phyloP scores from a whole-genome alignment of 805 yeast genomes.

The Brettanomyces custersianus region DNA sequence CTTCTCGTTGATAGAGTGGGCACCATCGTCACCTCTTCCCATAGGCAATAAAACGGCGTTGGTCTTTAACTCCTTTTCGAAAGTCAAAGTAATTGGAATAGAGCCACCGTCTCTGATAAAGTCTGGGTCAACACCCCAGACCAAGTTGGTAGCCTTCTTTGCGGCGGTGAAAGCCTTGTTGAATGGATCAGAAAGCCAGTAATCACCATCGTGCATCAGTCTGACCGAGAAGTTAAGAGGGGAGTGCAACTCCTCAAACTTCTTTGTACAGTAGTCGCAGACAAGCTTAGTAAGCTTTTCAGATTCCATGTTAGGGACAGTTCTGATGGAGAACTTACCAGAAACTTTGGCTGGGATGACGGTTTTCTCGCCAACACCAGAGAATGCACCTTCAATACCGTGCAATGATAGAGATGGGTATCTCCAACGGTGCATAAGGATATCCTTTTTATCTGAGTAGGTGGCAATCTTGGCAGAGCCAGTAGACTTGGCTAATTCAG shows the following conservation, averaged over 20 bases:
- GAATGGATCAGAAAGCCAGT: conserved; percentile 94
- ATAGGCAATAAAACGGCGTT: conserved; percentile 86
- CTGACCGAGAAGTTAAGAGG: conserved; percentile 68
- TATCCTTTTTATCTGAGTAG: conserved; percentile 68
- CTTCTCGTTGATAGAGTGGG: conserved; percentile 96
- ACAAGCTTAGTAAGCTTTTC: conserved; percentile 72
- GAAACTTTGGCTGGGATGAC: conserved; percentile 91
- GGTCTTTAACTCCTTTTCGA: conserved; percentile 79
- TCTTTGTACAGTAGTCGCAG: conserved; percentile 54
- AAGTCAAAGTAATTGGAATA: conserved; percentile 91
- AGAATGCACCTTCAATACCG: conserved; percentile 97
- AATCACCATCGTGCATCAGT: conserved; percentile 88
- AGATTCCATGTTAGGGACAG: conserved; percentile 90
- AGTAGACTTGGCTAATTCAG: conserved; percentile 78
- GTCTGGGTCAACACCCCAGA: conserved; percentile 94
- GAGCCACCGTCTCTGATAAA: conserved; percentile 99
- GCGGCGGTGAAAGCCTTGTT: conserved; percentile 93
- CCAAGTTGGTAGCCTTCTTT: conserved; percentile 84
- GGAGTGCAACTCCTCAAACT: conserved; percentile 60
- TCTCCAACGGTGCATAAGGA: conserved; percentile 98
- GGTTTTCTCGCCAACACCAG: conserved; percentile 93
- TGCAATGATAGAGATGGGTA: conserved; percentile 92
- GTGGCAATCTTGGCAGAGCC: conserved; percentile 75
- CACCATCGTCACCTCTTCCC: conserved; percentile 99
- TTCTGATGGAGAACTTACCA: conserved; percentile 95